These are phyloP conservation scores for Pythium aquatile DNA, from an alignment of 352 stramenopile species.

Conservation along the genomic window DNA sequence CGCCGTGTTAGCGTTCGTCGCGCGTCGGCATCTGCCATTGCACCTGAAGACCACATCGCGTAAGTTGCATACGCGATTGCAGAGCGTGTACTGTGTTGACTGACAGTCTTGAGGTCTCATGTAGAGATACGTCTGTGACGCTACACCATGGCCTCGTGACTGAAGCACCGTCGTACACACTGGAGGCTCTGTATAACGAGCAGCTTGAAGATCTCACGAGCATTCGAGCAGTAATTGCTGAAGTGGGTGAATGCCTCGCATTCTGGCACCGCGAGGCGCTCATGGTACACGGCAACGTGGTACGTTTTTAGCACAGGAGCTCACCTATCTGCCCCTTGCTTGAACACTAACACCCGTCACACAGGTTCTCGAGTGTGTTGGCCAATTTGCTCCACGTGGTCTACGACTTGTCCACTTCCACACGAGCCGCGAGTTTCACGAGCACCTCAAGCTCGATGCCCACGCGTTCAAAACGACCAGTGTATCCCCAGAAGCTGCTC, in stretches of 20 bases:
- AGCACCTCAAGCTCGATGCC: conserved; percentile 29
- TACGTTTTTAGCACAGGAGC: conserved; percentile 23
- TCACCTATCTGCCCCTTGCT: not conserved
- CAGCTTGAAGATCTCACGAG: conserved; percentile 32
- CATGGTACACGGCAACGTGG: conserved; percentile 65
- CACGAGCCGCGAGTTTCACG: conserved; percentile 39
- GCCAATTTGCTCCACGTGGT: conserved; percentile 40
- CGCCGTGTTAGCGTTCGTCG: conserved; percentile 41
- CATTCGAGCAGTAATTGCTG: conserved; percentile 34
- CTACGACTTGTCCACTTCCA: conserved; percentile 47
- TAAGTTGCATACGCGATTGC: conserved; percentile 13
- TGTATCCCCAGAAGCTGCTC: conserved; percentile 54
- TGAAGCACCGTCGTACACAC: conserved; percentile 51
- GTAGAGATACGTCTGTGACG: conserved; percentile 45
- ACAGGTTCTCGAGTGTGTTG: conserved; percentile 42
- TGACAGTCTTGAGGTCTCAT: not conserved
- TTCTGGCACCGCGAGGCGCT: conserved; percentile 61
- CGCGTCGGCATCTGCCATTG: conserved; percentile 14
- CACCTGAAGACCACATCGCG: conserved; percentile 58
- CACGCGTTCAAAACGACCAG: conserved; percentile 28
- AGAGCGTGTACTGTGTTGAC: not conserved
- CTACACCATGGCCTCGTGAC: conserved; percentile 56
- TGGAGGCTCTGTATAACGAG: conserved; percentile 39
- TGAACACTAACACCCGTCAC: not conserved
- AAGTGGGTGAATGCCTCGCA: conserved; percentile 46